Conservation (phyloP, 2,329 filamentous ascomycete species). For the Colletotrichum siamense region DNA sequence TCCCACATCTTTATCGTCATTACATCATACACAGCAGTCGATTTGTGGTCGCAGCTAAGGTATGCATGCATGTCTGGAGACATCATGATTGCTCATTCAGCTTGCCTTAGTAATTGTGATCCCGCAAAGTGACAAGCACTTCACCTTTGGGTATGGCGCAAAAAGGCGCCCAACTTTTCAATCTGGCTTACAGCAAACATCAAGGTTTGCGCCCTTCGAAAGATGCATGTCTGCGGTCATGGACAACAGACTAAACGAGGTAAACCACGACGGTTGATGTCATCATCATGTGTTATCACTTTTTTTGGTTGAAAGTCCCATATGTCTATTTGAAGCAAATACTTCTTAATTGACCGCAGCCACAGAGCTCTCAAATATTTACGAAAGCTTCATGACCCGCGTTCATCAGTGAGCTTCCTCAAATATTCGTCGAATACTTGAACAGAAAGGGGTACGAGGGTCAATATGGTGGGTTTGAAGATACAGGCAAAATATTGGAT, state of each 20-base stretch:
- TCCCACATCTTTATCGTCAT: not conserved
- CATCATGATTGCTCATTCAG: not conserved
- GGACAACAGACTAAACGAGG: not conserved
- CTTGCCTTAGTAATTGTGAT: not conserved
- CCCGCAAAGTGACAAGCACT: not conserved
- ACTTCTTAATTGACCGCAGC: not conserved
- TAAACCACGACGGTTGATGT: not conserved
- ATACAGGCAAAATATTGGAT: fast-evolving
- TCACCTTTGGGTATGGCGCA: not conserved
- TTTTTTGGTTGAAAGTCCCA: not conserved
- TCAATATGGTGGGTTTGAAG: not conserved
- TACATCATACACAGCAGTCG: not conserved
- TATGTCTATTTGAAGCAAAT: not conserved
- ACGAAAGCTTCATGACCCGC: not conserved
- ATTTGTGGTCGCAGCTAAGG: not conserved
- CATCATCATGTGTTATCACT: not conserved
- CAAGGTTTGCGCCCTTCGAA: not conserved
- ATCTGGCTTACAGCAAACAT: not conserved
- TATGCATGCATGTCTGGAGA: not conserved
- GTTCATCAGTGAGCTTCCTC: not conserved
- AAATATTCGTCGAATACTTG: not conserved
- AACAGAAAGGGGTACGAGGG: not conserved
- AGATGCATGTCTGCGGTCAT: not conserved
- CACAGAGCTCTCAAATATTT: not conserved
- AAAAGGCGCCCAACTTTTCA: not conserved